A percentile compares a stretch with the other conserved stretches of the same genome.
Evolutionary conservation across 2,329 filamentous ascomycete species (phyloP).

Genomic region (Trichophyton mentagrophytes): DNA sequence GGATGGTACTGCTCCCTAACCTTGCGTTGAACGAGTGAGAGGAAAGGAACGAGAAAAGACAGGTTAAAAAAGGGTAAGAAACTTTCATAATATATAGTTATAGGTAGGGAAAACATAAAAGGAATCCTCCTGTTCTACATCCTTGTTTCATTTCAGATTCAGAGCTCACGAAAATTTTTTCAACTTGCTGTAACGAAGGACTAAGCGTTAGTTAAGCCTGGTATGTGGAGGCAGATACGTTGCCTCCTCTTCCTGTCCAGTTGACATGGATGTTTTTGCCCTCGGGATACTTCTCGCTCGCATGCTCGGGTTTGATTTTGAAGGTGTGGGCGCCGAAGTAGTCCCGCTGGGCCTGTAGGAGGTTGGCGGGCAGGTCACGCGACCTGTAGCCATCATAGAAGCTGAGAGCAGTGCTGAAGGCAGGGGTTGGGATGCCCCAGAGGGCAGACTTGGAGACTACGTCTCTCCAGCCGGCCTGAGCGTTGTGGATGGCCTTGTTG

Average conservation of each 20-base stretch:
- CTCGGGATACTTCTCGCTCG: slow-evolving; percentile 65
- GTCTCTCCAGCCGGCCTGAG: slow-evolving; percentile 83
- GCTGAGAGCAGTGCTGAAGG: slow-evolving; percentile 90
- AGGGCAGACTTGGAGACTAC: slow-evolving; percentile 83
- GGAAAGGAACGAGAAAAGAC: background rate
- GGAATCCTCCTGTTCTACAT: background rate
- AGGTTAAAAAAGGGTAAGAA: background rate
- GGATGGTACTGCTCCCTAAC: background rate
- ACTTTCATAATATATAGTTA: too few species aligned
- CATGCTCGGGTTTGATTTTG: slow-evolving; percentile 68
- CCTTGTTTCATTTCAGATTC: background rate
- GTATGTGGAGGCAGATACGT: slow-evolving; percentile 95
- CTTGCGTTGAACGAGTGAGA: background rate
- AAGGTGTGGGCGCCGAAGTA: slow-evolving; percentile 97
- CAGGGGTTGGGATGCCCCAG: slow-evolving; percentile 89
- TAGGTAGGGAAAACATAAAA: too few species aligned
- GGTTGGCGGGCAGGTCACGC: slow-evolving; percentile 92
- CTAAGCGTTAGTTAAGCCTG: slow-evolving; percentile 54
- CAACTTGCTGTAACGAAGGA: too few species aligned
- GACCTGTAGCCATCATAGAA: slow-evolving; percentile 99
- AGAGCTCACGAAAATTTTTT: too few species aligned
- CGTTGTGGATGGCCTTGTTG: slow-evolving; percentile 97
- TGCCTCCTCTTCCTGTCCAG: slow-evolving; percentile 97
- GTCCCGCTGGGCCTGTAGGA: slow-evolving; percentile 96
- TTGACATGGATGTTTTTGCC: slow-evolving; percentile 95